Evolutionary conservation across 805 yeast species (phyloP).

Genomic region (Barnettozyma salicaria): DNA sequence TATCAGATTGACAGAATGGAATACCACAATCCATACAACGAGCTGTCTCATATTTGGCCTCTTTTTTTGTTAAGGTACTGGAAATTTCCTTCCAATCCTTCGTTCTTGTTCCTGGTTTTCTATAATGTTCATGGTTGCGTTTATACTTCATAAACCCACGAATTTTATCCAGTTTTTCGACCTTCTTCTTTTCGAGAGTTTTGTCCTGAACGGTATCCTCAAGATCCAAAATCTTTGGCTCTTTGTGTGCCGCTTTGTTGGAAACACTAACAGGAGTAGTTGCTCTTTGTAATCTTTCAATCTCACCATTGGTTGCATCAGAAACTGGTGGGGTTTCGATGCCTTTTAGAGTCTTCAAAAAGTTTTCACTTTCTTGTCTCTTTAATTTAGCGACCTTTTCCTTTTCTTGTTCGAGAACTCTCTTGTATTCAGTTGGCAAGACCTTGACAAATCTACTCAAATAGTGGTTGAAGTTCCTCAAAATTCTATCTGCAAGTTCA

Average conservation of each 20-base stretch:
- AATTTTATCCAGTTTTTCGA: conserved; percentile 65
- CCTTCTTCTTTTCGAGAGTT: conserved; percentile 56
- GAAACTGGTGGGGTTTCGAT: conserved; percentile 55
- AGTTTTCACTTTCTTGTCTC: conserved; percentile 49
- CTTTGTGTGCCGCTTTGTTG: conserved; percentile 36
- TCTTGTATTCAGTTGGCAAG: conserved; percentile 86
- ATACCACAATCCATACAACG: conserved; percentile 99
- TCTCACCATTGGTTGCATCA: conserved; percentile 88
- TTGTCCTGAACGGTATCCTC: conserved; percentile 82
- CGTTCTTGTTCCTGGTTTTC: conserved; percentile 68
- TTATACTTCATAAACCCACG: conserved; percentile 93
- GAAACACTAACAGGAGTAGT: conserved; percentile 20
- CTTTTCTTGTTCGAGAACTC: conserved; percentile 73
- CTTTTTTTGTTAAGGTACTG: conserved; percentile 73
- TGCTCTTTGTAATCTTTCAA: conserved; percentile 32
- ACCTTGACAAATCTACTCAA: conserved; percentile 89
- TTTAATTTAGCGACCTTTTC: conserved; percentile 60
- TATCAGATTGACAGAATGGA: conserved; percentile 96
- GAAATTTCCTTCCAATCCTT: conserved; percentile 92
- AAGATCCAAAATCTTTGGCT: conserved; percentile 83
- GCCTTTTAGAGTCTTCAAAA: conserved; percentile 66
- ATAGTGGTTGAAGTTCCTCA: conserved; percentile 82
- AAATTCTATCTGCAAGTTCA: conserved; percentile 76
- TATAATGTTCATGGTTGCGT: conserved; percentile 81
- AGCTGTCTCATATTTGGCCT: conserved; percentile 86